Evolutionary conservation across 1,139 yeast genomes (phyloP), one percentile per base, ranked within the genome.

Genomic region (Magnusiomyces ingens): DNA sequence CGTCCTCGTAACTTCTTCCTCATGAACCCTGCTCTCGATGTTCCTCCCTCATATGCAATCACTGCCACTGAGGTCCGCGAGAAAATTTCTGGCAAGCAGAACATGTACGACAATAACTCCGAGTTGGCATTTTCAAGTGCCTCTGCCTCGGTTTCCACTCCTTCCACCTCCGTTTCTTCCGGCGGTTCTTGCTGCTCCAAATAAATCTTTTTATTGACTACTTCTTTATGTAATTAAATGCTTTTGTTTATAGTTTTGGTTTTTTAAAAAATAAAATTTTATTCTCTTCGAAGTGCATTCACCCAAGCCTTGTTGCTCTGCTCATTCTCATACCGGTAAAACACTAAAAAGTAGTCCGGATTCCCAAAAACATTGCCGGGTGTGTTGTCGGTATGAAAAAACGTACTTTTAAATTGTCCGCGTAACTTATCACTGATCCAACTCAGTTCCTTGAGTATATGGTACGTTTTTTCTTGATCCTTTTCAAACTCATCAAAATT

Each of bases 1-100:
- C 79, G 93, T 69, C 94, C 94, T 62, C 78, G 93, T 68, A 82
- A 85, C 70, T 80, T 85, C 73, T 85, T 85, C 75, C 72, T 75
- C 44, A 86, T 82, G 68, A 85, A 85, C 67, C 94, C 95, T 40
- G 85, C 80, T 49, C 75, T 85, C 61, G 93, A 85, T 63, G 79
- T 85, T 57, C 80, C 79, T 62, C 93, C 94, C 55, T 80, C 85
- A 10, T 80, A 79, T 64, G 80, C 86, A 50, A 83, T 89, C 18
- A 67, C 73, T 32, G 81, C 79, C 64, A 85, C 83, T 40, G 80
- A 59, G 55, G 62, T 58, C 37, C 68, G 70, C 11, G 61, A 66
- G 10, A 47, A 26, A 15, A 21, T 22, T 6, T 45, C 37, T 17
- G 36, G 42, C 19, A 8, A 15, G 41, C 48, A 42, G 3, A 63